Conservation (phyloP, 106 monocot species). For the Iris macrosiphon region DNA sequence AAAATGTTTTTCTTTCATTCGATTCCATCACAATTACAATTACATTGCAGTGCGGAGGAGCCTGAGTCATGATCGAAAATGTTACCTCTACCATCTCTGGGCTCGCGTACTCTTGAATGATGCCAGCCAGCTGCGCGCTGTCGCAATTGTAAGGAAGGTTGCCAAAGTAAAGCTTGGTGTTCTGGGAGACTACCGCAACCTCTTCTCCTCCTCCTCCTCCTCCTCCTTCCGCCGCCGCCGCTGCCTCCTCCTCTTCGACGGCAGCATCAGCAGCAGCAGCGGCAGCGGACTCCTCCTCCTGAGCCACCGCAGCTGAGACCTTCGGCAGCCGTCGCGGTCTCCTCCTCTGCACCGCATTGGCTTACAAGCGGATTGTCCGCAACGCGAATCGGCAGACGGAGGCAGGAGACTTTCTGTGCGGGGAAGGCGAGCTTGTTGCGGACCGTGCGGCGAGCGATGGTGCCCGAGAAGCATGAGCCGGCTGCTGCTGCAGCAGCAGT, state of each 20-base stretch:
- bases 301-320: slow-evolving; percentile 32
- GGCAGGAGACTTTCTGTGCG: slow-evolving; percentile 4
- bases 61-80: too few species aligned
- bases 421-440: slow-evolving; percentile 7
- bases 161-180: slow-evolving; percentile 89
- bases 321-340: background rate
- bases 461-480: slow-evolving; percentile 41
- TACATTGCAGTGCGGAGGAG: too few species aligned
- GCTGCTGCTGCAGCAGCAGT: slow-evolving; percentile 41
- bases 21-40: too few species aligned
- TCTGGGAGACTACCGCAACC: slow-evolving; percentile 3
- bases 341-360: background rate
- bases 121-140: slow-evolving; percentile 82
- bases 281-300: slow-evolving; percentile 36
- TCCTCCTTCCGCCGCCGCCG: background rate
- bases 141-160: slow-evolving; percentile 94
- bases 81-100: slow-evolving; percentile 89
- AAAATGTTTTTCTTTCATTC: too few species aligned
- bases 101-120: slow-evolving; percentile 75
- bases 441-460: slow-evolving; percentile 15
- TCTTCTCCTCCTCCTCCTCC: background rate
- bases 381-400: background rate
- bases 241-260: slow-evolving; percentile 1
- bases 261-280: slow-evolving; percentile 21
- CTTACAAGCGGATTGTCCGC: background rate